These are phyloP conservation scores for Heteromeles arbutifolia DNA, from an alignment of 306 rosid genomes.

Conservation along the genomic window DNA sequence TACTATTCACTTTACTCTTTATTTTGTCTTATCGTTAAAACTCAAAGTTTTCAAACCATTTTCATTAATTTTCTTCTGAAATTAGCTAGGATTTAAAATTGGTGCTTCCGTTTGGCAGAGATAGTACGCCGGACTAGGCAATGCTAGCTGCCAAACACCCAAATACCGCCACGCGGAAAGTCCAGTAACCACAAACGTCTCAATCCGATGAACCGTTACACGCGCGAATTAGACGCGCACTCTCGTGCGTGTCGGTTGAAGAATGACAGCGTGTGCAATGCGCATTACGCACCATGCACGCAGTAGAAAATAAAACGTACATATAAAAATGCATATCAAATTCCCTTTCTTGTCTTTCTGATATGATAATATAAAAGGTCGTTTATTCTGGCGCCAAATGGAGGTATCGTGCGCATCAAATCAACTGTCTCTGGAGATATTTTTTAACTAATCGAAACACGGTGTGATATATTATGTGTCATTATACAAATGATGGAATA, in stretches of 20 bases:
- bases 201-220: background rate
- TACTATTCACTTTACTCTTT: too few species aligned
- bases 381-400: slow-evolving; percentile 34
- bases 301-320: background rate
- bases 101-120: background rate
- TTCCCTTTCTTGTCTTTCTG: background rate
- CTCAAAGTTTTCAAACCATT: too few species aligned
- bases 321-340: slow-evolving; percentile 1
- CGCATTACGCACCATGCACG: background rate
- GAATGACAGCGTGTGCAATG: background rate
- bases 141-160: background rate
- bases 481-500: too few species aligned
- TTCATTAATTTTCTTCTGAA: too few species aligned
- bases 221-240: background rate
- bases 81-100: background rate
- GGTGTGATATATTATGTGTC: too few species aligned
- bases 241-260: too few species aligned
- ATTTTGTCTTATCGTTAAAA: too few species aligned
- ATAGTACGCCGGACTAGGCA: background rate
- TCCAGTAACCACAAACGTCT: background rate
- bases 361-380: background rate
- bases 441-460: too few species aligned
- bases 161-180: background rate
- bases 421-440: slow-evolving; percentile 26
- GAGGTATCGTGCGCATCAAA: slow-evolving; percentile 34